Conservation (phyloP, 805 yeast genomes). For the Pichia cabralensis region DNA sequence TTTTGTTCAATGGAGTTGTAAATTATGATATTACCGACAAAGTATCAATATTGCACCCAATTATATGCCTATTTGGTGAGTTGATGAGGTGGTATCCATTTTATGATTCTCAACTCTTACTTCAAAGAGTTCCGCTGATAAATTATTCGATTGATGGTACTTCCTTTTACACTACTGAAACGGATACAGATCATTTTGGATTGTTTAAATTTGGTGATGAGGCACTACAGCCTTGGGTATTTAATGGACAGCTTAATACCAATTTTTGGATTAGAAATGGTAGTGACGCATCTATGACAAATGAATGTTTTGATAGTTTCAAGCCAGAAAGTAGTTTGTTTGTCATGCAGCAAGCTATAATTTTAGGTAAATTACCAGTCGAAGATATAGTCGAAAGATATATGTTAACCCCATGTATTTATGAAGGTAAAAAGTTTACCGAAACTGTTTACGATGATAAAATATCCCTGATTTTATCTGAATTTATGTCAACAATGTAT, state of each 20-base stretch:
- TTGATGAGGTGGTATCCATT: constrained; percentile 28
- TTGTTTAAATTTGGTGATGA: constrained; percentile 36
- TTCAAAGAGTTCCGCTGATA: constrained; percentile 8
- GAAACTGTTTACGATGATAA: constrained; percentile 40
- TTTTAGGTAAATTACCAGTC: constrained; percentile 26
- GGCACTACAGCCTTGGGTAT: constrained; percentile 49
- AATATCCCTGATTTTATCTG: constrained; percentile 33
- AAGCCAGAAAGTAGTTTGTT: constrained; percentile 33
- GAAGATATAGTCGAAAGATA: constrained; percentile 43
- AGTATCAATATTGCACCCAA: constrained; percentile 50
- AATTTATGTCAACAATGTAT: constrained; percentile 34
- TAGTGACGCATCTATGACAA: constrained; percentile 22
- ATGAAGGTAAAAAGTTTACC: constrained; percentile 14
- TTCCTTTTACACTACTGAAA: constrained; percentile 1
- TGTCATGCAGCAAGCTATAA: constrained; percentile 33
- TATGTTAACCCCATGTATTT: constrained; percentile 32
- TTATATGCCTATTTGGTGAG: constrained; percentile 45
- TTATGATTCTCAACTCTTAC: constrained; percentile 14
- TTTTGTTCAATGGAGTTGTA: constrained; percentile 2
- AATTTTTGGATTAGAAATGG: constrained; percentile 78
- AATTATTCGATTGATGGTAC: constrained; percentile 2
- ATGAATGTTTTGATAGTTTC: constrained; percentile 13
- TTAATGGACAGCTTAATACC: constrained; percentile 48
- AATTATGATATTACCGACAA: constrained; percentile 31
- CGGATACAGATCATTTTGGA: background rate